phyloP scores from a whole-genome alignment of 164 flowering plant species.

The Stephania cephalantha region DNA sequence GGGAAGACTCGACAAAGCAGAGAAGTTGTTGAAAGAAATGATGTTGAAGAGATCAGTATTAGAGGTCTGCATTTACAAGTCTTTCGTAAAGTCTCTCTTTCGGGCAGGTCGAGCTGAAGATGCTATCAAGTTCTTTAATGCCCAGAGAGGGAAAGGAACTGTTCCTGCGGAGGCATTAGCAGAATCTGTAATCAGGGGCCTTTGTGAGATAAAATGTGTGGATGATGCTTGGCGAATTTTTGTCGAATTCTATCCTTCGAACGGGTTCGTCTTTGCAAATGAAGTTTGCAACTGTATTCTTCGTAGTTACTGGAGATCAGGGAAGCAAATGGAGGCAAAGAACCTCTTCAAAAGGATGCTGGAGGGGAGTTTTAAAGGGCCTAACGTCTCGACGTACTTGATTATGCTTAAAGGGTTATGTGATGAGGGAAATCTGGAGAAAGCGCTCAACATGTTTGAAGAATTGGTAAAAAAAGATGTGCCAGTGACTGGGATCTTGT shows the following conservation, averaged over 20 bases:
- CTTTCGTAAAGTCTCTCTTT: slow-evolving; percentile 35
- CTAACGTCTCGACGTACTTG: slow-evolving; percentile 18
- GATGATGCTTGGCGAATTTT: slow-evolving; percentile 31
- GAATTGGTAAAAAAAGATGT: slow-evolving; percentile 23
- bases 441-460: slow-evolving; percentile 27
- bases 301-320: slow-evolving; percentile 26
- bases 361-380: slow-evolving; percentile 16
- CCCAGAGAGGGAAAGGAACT: slow-evolving; percentile 29
- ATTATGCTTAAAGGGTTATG: slow-evolving; percentile 28
- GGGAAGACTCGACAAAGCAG: slow-evolving; percentile 32
- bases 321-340: slow-evolving; percentile 24
- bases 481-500: slow-evolving; percentile 14
- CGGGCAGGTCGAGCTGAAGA: slow-evolving; percentile 31
- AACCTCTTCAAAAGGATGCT: slow-evolving; percentile 26
- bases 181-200: slow-evolving; percentile 18
- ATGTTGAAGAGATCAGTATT: slow-evolving; percentile 25
- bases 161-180: slow-evolving; percentile 22
- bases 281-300: slow-evolving; percentile 26
- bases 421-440: slow-evolving; percentile 17
- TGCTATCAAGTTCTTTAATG: slow-evolving; percentile 30
- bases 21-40: slow-evolving; percentile 34
- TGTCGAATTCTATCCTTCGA: slow-evolving; percentile 12
- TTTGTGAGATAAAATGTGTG: slow-evolving; percentile 24
- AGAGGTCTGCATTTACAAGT: slow-evolving; percentile 30
- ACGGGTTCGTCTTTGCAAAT: slow-evolving; percentile 11